Evolutionary conservation across 2,329 filamentous ascomycete genomes (phyloP).

Genomic region (Ceratocystis cubensis): DNA sequence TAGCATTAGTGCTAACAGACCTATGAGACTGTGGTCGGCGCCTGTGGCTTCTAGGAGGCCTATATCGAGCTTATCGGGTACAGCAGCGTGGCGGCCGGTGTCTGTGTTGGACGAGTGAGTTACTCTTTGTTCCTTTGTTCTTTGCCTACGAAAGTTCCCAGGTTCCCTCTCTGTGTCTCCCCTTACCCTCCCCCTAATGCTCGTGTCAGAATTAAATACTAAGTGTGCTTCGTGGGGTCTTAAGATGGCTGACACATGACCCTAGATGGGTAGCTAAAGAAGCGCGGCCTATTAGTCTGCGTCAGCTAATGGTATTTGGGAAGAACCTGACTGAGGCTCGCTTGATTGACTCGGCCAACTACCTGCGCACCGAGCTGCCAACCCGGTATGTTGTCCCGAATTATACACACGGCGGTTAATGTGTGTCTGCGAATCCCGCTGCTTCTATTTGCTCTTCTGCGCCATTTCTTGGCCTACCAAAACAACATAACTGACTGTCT

Average conservation of each 20-base stretch:
- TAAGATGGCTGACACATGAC: constrained; percentile 23
- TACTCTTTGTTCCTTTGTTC: constrained; percentile 7
- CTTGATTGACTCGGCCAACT: constrained; percentile 89
- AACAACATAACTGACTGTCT: background rate
- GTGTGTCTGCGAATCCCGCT: background rate
- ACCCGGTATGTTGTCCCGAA: constrained; percentile 45
- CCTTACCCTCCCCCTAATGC: background rate
- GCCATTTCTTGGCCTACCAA: no score
- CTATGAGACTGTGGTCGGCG: background rate
- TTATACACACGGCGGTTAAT: no score
- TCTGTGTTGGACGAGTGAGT: constrained; percentile 53
- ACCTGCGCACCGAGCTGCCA: constrained; percentile 87
- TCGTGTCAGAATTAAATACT: background rate
- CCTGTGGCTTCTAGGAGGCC: background rate
- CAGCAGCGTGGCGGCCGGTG: constrained; percentile 47
- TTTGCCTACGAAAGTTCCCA: background rate
- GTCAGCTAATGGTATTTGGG: constrained; percentile 94
- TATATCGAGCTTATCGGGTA: constrained; percentile 20
- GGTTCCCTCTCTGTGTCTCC: constrained; percentile 9
- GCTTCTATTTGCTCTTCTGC: no score
- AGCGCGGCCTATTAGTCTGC: constrained; percentile 86
- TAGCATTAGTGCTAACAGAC: background rate
- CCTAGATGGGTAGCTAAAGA: constrained; percentile 82
- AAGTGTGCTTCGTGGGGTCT: background rate
- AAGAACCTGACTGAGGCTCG: constrained; percentile 81